Conservation (phyloP, 208 protist species). For the Acanthamoeba sp. region DNA sequence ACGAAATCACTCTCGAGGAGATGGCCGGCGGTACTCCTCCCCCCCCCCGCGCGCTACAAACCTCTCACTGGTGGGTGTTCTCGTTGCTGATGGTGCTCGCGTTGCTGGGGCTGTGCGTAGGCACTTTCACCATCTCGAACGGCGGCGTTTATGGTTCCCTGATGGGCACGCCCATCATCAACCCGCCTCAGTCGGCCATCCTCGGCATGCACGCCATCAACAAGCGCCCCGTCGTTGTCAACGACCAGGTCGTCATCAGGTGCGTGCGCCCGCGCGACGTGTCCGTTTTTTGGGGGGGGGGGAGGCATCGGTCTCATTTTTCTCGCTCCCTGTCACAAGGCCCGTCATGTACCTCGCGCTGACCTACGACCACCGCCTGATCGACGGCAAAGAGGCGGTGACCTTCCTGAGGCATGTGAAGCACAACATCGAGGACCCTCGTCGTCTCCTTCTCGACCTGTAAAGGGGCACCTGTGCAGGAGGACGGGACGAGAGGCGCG, state of each 20-base stretch:
- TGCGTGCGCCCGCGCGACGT: slow-evolving; percentile 84
- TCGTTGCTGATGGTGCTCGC: slow-evolving; percentile 92
- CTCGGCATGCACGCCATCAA: slow-evolving; percentile 99
- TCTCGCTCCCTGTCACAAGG: too few relatives aligned
- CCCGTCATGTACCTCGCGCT: slow-evolving; percentile 99
- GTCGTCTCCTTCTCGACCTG: slow-evolving; percentile 94
- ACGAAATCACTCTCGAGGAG: slow-evolving; percentile 97
- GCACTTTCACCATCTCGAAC: slow-evolving; percentile 99
- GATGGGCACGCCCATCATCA: slow-evolving; percentile 99
- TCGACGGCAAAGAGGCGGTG: slow-evolving; percentile 98
- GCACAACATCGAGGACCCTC: slow-evolving; percentile 96
- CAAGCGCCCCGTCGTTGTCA: slow-evolving; percentile 96
- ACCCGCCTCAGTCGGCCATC: slow-evolving; percentile 98
- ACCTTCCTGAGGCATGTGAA: slow-evolving; percentile 98
- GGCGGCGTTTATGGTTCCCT: slow-evolving; percentile 98
- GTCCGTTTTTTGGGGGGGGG: too few relatives aligned
- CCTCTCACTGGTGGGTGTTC: neutral
- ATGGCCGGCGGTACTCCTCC: slow-evolving; percentile 94
- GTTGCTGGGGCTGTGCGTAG: neutral
- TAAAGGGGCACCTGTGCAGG: slow-evolving; percentile 69
- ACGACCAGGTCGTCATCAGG: slow-evolving; percentile 81
- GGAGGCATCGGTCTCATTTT: too few relatives aligned
- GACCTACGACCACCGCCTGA: slow-evolving; percentile 99
- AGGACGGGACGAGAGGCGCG: too few relatives aligned
- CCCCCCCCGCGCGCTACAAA: neutral